phyloP scores from a whole-genome alignment of 2,329 filamentous ascomycete genomes.

The Calcarisporium arbuscula region DNA sequence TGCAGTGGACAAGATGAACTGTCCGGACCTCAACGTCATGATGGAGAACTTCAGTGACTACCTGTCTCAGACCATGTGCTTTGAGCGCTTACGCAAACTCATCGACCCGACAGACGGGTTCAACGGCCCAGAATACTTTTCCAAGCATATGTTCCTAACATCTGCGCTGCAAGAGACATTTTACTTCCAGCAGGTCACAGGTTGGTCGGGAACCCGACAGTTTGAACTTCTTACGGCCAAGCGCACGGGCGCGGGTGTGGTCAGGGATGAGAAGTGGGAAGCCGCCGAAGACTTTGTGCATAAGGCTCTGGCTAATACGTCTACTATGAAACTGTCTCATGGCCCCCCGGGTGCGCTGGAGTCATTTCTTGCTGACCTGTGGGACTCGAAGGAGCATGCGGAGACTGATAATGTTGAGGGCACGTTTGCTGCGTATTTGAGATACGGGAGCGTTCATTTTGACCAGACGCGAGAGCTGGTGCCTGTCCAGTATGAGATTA shows the following conservation, averaged over 20 bases:
- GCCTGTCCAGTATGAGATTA: too few relatives aligned
- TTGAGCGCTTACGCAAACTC: slow-evolving; percentile 1
- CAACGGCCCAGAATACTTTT: background rate
- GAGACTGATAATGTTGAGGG: background rate
- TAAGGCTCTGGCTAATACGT: background rate
- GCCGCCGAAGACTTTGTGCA: background rate
- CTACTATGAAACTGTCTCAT: background rate
- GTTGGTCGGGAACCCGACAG: background rate
- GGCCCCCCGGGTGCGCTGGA: background rate
- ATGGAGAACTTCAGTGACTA: background rate
- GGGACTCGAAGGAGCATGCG: background rate
- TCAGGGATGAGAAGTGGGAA: background rate
- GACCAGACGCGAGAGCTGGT: too few relatives aligned
- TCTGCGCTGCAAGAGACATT: background rate
- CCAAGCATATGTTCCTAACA: background rate
- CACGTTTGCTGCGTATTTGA: background rate
- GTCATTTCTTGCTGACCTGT: background rate
- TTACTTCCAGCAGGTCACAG: background rate
- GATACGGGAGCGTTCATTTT: too few relatives aligned
- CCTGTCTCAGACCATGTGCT: background rate
- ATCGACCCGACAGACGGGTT: background rate
- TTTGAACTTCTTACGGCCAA: background rate
- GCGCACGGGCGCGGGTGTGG: background rate
- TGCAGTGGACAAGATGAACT: background rate
- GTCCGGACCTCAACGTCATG: background rate